These are phyloP conservation scores for Aureobasidium vineae DNA, from an alignment of 2,329 filamentous ascomycete genomes.

Conservation along the genomic window DNA sequence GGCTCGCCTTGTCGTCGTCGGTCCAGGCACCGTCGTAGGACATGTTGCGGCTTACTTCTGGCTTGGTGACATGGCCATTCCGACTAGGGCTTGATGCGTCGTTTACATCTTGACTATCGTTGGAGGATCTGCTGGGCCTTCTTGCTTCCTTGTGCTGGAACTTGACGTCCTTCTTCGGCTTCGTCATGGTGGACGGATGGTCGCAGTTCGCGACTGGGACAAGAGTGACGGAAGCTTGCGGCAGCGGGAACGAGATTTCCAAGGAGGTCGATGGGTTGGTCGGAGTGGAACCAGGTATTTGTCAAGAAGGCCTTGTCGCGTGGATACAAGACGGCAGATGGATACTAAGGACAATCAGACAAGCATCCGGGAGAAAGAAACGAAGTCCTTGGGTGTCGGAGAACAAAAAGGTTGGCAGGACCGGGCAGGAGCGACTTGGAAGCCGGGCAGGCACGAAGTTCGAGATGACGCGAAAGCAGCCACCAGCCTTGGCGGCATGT, in stretches of 20 bases:
- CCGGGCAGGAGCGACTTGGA: background rate
- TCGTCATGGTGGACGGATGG: slow-evolving; percentile 45
- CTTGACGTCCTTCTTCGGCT: slow-evolving; percentile 59
- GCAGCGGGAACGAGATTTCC: slow-evolving; percentile 6
- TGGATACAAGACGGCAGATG: background rate
- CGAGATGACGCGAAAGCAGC: background rate
- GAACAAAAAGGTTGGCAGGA: slow-evolving; percentile 17
- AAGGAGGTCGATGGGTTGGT: background rate
- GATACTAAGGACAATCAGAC: background rate
- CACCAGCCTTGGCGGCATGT: slow-evolving; percentile 18
- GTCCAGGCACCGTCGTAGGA: slow-evolving; percentile 29
- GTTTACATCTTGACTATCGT: slow-evolving; percentile 55
- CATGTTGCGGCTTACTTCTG: slow-evolving; percentile 27
- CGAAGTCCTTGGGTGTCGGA: background rate
- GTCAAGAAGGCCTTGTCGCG: background rate
- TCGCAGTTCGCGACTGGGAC: background rate
- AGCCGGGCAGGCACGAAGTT: background rate
- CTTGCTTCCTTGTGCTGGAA: slow-evolving; percentile 58
- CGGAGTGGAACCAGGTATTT: background rate
- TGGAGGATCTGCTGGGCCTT: slow-evolving; percentile 63
- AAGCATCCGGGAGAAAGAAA: background rate
- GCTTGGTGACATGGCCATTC: slow-evolving; percentile 38
- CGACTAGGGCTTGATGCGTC: slow-evolving; percentile 52
- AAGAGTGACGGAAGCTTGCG: background rate
- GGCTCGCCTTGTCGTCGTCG: slow-evolving; percentile 29